phyloP scores from a whole-genome alignment of 352 stramenopile genomes.

The Globisporangium echinulatum region DNA sequence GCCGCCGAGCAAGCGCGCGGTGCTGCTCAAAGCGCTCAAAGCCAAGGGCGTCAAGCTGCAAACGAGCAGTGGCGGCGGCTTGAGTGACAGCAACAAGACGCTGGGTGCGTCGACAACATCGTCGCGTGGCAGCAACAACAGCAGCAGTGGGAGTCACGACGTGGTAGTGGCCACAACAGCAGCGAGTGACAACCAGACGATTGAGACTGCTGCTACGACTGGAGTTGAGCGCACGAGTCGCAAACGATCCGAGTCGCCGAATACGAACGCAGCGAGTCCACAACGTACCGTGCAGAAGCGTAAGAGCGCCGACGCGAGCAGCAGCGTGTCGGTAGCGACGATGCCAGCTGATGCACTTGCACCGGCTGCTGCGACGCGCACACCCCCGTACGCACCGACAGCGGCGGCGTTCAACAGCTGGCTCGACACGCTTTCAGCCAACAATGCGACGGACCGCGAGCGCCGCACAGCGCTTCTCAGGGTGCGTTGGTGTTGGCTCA shows the following conservation, averaged over 20 bases:
- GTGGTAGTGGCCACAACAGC: not conserved
- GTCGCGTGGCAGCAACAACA: conserved; percentile 19
- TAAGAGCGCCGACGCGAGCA: conserved; percentile 25
- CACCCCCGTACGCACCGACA: not conserved
- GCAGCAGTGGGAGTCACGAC: conserved; percentile 1
- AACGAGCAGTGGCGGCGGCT: conserved; percentile 1
- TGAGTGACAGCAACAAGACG: not conserved
- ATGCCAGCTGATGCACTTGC: not conserved
- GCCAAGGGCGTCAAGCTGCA: conserved; percentile 50
- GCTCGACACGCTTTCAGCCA: conserved; percentile 32
- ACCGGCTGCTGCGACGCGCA: too few relatives aligned
- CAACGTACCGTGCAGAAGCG: conserved; percentile 37
- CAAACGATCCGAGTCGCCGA: conserved; percentile 48
- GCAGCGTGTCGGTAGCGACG: not conserved
- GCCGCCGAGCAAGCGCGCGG: conserved; percentile 45
- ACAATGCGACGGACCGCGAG: conserved; percentile 37
- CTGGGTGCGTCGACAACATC: conserved; percentile 5
- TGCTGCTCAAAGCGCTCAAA: conserved; percentile 48
- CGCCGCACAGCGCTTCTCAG: conserved; percentile 37
- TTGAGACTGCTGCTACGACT: not conserved
- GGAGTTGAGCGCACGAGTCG: conserved; percentile 25
- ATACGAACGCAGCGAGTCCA: conserved; percentile 25
- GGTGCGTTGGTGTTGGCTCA: conserved; percentile 18
- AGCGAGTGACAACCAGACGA: conserved; percentile 5
- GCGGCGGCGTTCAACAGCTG: conserved; percentile 31